phyloP scores from a whole-genome alignment of 2,329 filamentous ascomycete species.

The Fusarium phyllophilum region DNA sequence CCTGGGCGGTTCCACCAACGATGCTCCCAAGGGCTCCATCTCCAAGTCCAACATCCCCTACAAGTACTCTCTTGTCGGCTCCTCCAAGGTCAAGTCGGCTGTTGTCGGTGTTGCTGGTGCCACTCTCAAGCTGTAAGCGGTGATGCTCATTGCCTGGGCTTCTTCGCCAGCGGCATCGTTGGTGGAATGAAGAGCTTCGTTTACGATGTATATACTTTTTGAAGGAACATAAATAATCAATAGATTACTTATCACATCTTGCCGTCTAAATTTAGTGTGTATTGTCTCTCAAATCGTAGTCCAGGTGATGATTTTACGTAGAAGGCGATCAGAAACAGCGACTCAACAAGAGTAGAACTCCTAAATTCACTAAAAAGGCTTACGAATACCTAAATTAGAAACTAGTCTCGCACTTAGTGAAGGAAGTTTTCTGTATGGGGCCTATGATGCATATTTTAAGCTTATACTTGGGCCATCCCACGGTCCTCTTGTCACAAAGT shows the following conservation, averaged over 20 bases:
- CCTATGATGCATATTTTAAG: too few species aligned
- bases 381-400: too few species aligned
- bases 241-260: background rate
- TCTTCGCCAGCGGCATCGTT: background rate
- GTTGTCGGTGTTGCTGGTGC: conserved; percentile 54
- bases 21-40: conserved; percentile 61
- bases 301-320: background rate
- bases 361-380: too few species aligned
- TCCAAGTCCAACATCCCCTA: conserved; percentile 65
- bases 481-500: background rate
- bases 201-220: conserved; percentile 22
- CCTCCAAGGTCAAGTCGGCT: conserved; percentile 56
- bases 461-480: background rate
- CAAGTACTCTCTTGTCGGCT: conserved; percentile 57
- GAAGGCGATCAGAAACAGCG: background rate
- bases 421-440: too few species aligned
- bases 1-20: conserved; percentile 51
- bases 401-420: too few species aligned
- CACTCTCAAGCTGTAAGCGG: conserved; percentile 49
- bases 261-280: background rate
- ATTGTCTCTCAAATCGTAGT: background rate
- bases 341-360: background rate
- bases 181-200: background rate
- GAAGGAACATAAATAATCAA: conserved; percentile 8
- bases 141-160: background rate